These are phyloP conservation scores for Hypomyces rosellus DNA, from an alignment of 2,329 filamentous ascomycete genomes.

Conservation along the genomic window DNA sequence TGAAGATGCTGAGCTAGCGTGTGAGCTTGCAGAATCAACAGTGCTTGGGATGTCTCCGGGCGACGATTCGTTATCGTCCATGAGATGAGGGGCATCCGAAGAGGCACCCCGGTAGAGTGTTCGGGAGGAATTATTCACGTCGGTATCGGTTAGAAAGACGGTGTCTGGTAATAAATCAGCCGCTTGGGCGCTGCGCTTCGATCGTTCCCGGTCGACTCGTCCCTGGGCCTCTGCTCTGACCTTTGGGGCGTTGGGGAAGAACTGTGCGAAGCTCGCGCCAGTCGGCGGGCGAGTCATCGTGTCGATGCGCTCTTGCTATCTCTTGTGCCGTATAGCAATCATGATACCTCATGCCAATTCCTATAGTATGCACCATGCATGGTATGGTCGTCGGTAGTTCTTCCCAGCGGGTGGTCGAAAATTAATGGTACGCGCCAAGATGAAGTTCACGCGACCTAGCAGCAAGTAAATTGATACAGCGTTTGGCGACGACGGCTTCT, in stretches of 20 bases:
- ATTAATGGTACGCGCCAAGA: constrained; percentile 17
- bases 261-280: constrained; percentile 74
- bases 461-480: constrained; percentile 11
- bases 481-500: constrained; percentile 12
- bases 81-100: constrained; percentile 21
- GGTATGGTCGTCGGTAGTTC: constrained; percentile 12
- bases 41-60: constrained; percentile 64
- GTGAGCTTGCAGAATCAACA: constrained; percentile 65
- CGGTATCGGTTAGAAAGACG: constrained; percentile 19
- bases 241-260: constrained; percentile 73
- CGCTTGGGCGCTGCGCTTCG: constrained; percentile 20
- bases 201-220: constrained; percentile 28
- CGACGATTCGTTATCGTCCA: constrained; percentile 53
- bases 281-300: constrained; percentile 74
- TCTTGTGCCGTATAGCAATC: constrained; percentile 47
- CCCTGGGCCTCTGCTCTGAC: constrained; percentile 44
- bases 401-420: constrained; percentile 7
- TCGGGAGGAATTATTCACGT: constrained; percentile 18
- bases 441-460: constrained; percentile 36
- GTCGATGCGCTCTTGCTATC: constrained; percentile 45
- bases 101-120: constrained; percentile 16
- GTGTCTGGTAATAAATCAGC: constrained; percentile 19
- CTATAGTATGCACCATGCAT: constrained; percentile 16
- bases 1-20: constrained; percentile 64
- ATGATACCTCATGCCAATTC: constrained; percentile 43